Evolutionary conservation across 371 early-diverging fungal species (phyloP), one percentile per base, ranked within the genome.

Genomic region (Mortierella sp.): DNA sequence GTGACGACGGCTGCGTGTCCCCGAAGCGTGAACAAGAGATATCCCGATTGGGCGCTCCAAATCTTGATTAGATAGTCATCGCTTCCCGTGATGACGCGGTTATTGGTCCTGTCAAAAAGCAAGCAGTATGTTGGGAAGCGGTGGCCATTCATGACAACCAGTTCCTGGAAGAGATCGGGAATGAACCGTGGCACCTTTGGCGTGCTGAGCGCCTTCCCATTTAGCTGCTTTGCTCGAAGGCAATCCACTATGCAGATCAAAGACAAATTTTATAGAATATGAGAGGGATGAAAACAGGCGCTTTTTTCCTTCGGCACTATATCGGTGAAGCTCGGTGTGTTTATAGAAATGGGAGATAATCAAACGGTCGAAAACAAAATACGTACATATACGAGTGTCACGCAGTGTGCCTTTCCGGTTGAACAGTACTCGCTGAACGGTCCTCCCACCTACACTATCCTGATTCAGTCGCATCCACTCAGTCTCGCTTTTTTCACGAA

Each of bases 51-150:
- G 9, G 93, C 87, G 70, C 93, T 91, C 96, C 96, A 96, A 11
- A 95, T 84, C 60, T 95, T 95, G 63, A 95, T 89, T 21, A 95
- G 78, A 34, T 86, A 89, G 70, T 96, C 97, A 69, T 96, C 97
- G 72, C 94, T 92, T 39, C 91, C 89, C 1, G 95, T 95, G 55
- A 94, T 87, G 49, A 93, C 82, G 11, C 93, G 83, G 44, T 81
- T 73, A 30, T 91, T 87, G 0, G 93, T 89, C 49, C 86, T 81
- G 73, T 95, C 95, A 64, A 94, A 94, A 21, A 86, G 81, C 9
- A 89, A 80, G 64, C 91, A 92, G 70, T 85, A 95, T 3, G 90
- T 88, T 30, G 93, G 86, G 54, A 81, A 85, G 32, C 90, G 82
- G 78, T 95, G 95, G 1, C 95, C 95, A 54, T 86, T 87, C 63